These are phyloP conservation scores for Aspergillus intermedius DNA, from an alignment of 2,329 filamentous ascomycete species.

Conservation along the genomic window DNA sequence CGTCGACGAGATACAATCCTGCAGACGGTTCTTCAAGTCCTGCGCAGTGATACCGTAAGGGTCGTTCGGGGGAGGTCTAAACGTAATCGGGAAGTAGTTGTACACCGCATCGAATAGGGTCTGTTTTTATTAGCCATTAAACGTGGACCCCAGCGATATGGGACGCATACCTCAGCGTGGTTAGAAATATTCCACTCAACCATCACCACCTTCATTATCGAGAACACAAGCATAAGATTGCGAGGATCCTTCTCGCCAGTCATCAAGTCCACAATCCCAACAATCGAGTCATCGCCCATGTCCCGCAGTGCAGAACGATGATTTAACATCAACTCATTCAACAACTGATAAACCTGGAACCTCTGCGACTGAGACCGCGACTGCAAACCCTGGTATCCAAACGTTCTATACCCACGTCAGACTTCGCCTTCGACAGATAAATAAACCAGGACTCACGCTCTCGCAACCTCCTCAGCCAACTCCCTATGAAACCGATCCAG, in stretches of 20 bases:
- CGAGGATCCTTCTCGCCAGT: conserved; percentile 63
- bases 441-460: conserved; percentile 38
- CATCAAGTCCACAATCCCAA: conserved; percentile 58
- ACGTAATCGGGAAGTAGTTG: conserved; percentile 67
- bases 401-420: conserved; percentile 30
- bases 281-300: conserved; percentile 55
- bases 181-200: conserved; percentile 60
- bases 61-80: conserved; percentile 62
- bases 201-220: conserved; percentile 60
- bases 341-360: conserved; percentile 55
- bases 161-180: conserved; percentile 48
- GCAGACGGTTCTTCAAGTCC: conserved; percentile 58
- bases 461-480: conserved; percentile 48
- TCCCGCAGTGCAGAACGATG: conserved; percentile 53
- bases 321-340: conserved; percentile 57
- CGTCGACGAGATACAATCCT: conserved; percentile 58
- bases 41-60: conserved; percentile 64
- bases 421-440: neutral
- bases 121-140: conserved; percentile 21
- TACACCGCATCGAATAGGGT: conserved; percentile 61
- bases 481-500: conserved; percentile 55
- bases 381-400: conserved; percentile 51
- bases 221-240: conserved; percentile 65
- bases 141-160: neutral
- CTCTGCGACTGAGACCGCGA: conserved; percentile 58